Conservation (phyloP, 495 filamentous ascomycete genomes). For the Viridothelium virens region DNA sequence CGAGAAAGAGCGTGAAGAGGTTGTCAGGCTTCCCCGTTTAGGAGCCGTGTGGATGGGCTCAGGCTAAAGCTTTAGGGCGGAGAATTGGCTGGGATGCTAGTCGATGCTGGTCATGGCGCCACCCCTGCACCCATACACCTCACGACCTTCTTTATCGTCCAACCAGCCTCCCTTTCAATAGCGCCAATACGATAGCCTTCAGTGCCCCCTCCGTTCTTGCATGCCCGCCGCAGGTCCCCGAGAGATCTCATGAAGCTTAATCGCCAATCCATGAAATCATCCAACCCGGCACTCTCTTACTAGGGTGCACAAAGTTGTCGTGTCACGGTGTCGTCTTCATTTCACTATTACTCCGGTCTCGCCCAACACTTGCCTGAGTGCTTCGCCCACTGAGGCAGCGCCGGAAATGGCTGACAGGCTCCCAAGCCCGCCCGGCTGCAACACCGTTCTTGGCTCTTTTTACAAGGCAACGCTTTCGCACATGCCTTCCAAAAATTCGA, state of each 20-base stretch:
- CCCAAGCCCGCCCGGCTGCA: not conserved
- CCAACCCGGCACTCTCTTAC: no score
- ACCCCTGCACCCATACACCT: not conserved
- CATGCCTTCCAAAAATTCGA: not conserved
- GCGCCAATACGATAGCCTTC: no score
- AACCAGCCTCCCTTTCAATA: not conserved
- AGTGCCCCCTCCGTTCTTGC: no score
- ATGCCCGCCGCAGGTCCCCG: no score
- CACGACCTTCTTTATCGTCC: not conserved
- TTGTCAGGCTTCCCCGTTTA: not conserved
- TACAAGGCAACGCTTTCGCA: not conserved
- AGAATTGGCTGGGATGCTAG: not conserved
- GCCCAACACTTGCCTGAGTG: not conserved
- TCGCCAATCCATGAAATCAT: not conserved
- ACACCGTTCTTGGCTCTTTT: not conserved
- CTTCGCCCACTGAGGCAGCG: not conserved
- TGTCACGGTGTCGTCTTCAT: no score
- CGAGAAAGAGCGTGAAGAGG: not conserved
- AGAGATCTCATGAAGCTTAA: not conserved
- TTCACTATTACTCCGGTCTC: no score
- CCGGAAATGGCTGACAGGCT: no score
- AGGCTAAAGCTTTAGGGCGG: not conserved
- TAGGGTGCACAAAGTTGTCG: no score
- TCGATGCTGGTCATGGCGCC: not conserved
- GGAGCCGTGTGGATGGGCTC: not conserved